Percentiles rank a stretch among this genome's conserved stretches.
These are phyloP conservation scores for Cercis canadensis DNA, from an alignment of 306 rosid genomes.

Conservation along the genomic window DNA sequence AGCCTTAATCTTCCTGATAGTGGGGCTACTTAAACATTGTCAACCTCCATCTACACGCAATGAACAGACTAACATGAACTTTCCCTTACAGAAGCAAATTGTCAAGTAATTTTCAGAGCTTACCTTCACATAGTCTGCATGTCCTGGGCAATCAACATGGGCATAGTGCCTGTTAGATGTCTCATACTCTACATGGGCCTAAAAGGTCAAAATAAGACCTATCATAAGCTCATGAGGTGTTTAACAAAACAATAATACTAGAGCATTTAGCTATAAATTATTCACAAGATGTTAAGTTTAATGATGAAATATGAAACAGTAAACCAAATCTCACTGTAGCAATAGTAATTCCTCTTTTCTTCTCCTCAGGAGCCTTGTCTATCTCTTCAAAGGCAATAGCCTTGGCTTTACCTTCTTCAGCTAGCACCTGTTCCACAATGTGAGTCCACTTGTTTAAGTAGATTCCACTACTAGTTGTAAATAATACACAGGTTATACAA, in stretches of 20 bases:
- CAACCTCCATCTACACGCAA: not conserved
- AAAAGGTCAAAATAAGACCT: constrained; percentile 29
- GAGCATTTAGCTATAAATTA: not conserved
- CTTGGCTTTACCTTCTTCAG: constrained; percentile 98
- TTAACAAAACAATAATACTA: not conserved
- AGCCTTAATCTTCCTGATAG: no score
- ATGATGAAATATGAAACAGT: not conserved
- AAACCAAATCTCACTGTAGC: constrained; percentile 61
- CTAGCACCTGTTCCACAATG: constrained; percentile 67
- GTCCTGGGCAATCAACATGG: constrained; percentile 98
- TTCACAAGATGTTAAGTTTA: constrained; percentile 29
- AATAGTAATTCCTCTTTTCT: constrained; percentile 95
- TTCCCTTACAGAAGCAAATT: no score
- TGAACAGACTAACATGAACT: no score
- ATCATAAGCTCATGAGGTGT: constrained; percentile 11
- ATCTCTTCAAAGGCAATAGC: constrained; percentile 95
- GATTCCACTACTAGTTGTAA: not conserved
- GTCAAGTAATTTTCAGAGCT: constrained; percentile 21
- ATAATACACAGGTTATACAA: constrained; percentile 5
- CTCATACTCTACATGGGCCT: constrained; percentile 99
- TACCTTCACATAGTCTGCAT: constrained; percentile 98
- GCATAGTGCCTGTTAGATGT: constrained; percentile 93
- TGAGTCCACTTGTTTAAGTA: constrained; percentile 1
- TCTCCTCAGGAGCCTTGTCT: constrained; percentile 98
- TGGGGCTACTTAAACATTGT: no score